A percentile compares a stretch with the other conserved stretches of the same genome.
These are phyloP conservation scores for Eucalyptus leucophloia DNA, from an alignment of 345 rosid genomes.

Conservation along the genomic window DNA sequence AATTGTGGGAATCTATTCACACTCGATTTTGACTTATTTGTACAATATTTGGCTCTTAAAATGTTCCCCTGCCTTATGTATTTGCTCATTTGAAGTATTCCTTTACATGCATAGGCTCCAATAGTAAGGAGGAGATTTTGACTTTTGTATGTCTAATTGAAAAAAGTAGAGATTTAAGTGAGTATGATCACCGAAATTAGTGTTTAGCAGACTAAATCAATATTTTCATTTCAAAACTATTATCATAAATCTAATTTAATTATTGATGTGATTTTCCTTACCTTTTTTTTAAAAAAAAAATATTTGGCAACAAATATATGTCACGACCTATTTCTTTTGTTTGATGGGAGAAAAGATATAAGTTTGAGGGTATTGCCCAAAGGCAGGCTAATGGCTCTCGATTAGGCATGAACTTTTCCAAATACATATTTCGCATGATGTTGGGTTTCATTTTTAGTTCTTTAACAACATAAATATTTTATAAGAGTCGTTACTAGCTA, in stretches of 20 bases:
- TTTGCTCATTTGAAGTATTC: not conserved
- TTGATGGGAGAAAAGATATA: rapidly evolving
- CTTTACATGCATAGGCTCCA: not conserved
- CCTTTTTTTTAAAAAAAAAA: not conserved
- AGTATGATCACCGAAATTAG: not conserved
- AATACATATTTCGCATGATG: no score
- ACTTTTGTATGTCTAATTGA: not conserved
- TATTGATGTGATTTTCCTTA: not conserved
- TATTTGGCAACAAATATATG: not conserved
- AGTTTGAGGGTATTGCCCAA: slow-evolving; percentile 27
- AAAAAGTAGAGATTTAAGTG: not conserved
- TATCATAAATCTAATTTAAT: not conserved
- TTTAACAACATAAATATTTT: not conserved
- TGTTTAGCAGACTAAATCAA: not conserved
- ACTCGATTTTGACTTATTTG: not conserved
- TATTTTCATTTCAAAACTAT: not conserved
- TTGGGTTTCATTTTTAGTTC: not conserved
- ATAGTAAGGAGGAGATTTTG: not conserved
- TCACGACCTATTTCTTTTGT: not conserved
- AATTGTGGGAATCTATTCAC: not conserved
- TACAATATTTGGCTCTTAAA: not conserved
- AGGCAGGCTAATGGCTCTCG: slow-evolving; percentile 20
- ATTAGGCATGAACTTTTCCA: rapidly evolving
- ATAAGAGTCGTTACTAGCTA: not conserved
- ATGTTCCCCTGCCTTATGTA: not conserved